phyloP scores from a whole-genome alignment of 805 yeast species.

The Phaffomyces opuntiae region DNA sequence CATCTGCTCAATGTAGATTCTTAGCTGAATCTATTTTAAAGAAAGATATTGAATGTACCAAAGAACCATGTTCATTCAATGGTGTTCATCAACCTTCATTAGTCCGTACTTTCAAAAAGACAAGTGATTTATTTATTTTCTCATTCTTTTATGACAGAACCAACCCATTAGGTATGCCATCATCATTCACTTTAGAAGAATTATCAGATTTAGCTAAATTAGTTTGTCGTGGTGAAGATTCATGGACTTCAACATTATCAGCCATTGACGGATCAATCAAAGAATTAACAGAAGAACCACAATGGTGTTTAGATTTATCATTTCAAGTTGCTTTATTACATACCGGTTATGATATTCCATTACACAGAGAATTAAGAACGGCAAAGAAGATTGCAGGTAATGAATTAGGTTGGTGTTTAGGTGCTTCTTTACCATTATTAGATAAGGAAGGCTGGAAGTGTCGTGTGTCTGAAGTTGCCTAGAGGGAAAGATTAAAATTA shows the following conservation, averaged over 20 bases:
- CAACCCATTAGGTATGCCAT: conserved; percentile 91
- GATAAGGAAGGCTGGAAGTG: conserved; percentile 71
- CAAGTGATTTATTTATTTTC: conserved; percentile 79
- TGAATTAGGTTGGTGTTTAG: conserved; percentile 98
- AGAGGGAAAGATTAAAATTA: neutral
- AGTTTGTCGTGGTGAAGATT: conserved; percentile 78
- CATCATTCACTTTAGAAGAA: conserved; percentile 79
- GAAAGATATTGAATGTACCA: conserved; percentile 71
- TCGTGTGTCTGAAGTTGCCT: conserved; percentile 15
- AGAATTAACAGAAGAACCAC: conserved; percentile 70
- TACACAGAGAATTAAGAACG: conserved; percentile 81
- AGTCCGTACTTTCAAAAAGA: conserved; percentile 61
- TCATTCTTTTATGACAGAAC: conserved; percentile 95
- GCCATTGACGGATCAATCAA: conserved; percentile 63
- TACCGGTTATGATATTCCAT: conserved; percentile 95
- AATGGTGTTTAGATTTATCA: conserved; percentile 89
- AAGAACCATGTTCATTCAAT: conserved; percentile 88
- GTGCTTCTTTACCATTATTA: conserved; percentile 89
- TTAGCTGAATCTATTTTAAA: conserved; percentile 77
- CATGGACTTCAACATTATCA: conserved; percentile 62
- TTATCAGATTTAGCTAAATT: conserved; percentile 70
- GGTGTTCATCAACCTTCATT: conserved; percentile 97
- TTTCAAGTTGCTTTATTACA: conserved; percentile 87
- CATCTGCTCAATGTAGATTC: conserved; percentile 80
- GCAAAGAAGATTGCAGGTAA: conserved; percentile 84